Percentiles rank a stretch among this genome's conserved stretches.
These are phyloP conservation scores for Erucastrum elatum DNA, from an alignment of 345 rosid species.

Conservation along the genomic window DNA sequence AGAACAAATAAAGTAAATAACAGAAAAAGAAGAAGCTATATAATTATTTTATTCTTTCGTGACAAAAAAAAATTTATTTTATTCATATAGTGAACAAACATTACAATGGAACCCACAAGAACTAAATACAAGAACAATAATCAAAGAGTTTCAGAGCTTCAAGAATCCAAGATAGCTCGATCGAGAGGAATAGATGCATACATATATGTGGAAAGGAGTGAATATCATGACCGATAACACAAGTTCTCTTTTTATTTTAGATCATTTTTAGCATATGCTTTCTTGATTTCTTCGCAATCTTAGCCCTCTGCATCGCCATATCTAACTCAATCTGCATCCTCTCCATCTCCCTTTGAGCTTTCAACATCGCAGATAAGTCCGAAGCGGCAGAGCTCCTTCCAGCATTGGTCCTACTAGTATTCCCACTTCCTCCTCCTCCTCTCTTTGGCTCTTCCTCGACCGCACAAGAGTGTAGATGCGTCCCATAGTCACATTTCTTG, in stretches of 20 bases:
- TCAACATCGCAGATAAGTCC: background rate
- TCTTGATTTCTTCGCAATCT: background rate
- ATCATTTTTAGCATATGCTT: background rate
- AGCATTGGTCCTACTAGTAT: background rate
- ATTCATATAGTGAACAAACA: background rate
- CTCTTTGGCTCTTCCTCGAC: background rate
- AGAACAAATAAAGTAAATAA: background rate
- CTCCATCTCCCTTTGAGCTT: conserved; percentile 5
- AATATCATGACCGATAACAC: background rate
- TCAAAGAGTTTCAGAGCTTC: background rate
- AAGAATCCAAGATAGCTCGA: background rate
- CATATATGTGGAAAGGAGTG: background rate
- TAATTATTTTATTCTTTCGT: background rate
- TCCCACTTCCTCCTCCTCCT: background rate
- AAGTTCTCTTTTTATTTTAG: background rate
- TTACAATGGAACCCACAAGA: background rate
- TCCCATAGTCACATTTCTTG: background rate
- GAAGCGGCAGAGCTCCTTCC: background rate
- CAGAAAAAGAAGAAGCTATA: background rate
- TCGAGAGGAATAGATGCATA: background rate
- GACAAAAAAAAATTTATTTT: background rate
- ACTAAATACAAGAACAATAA: background rate
- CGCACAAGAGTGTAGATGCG: background rate
- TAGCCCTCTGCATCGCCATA: background rate
- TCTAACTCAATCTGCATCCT: background rate